Evolutionary conservation across 1,284 basidiomycete genomes (phyloP).

Genomic region (Ceratobasidium theobromae): DNA sequence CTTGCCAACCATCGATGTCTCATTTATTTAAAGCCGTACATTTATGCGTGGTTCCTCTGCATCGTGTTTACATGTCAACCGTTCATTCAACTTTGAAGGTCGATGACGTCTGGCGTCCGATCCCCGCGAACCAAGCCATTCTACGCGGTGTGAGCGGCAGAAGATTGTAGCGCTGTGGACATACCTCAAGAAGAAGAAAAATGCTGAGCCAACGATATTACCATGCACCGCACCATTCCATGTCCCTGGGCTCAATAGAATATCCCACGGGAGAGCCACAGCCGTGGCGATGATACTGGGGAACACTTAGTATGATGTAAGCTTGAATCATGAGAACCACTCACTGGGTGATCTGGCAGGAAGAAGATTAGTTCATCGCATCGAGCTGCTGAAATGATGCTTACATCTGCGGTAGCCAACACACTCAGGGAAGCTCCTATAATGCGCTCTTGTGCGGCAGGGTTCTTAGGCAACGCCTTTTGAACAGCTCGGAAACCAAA

Average conservation of each 20-base stretch:
- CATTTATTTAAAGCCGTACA: too few species aligned
- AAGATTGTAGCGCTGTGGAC: slow-evolving; percentile 30
- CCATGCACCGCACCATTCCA: slow-evolving; percentile 77
- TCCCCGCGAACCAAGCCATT: slow-evolving; percentile 21
- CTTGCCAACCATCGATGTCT: too few species aligned
- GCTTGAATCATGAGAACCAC: not conserved
- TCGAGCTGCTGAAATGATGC: slow-evolving; percentile 39
- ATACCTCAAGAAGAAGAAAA: slow-evolving; percentile 60
- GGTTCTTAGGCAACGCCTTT: slow-evolving; percentile 60
- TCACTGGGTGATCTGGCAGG: not conserved
- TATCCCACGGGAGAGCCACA: slow-evolving; percentile 57
- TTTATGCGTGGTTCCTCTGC: not conserved
- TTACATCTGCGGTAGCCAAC: slow-evolving; percentile 70
- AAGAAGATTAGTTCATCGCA: slow-evolving; percentile 40
- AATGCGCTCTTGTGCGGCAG: slow-evolving; percentile 66
- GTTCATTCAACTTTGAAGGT: slow-evolving; percentile 16
- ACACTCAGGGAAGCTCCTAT: slow-evolving; percentile 64
- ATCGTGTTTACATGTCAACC: not conserved
- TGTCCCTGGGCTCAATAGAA: slow-evolving; percentile 51
- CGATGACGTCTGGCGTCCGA: slow-evolving; percentile 11
- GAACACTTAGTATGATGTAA: slow-evolving; percentile 9
- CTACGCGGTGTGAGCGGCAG: not conserved
- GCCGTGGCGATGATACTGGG: slow-evolving; percentile 59
- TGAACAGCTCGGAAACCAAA: slow-evolving; percentile 69
- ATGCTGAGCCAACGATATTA: slow-evolving; percentile 63